Evolutionary conservation across 345 rosid species (phyloP).

Genomic region (Eucalyptus erythrocorys): DNA sequence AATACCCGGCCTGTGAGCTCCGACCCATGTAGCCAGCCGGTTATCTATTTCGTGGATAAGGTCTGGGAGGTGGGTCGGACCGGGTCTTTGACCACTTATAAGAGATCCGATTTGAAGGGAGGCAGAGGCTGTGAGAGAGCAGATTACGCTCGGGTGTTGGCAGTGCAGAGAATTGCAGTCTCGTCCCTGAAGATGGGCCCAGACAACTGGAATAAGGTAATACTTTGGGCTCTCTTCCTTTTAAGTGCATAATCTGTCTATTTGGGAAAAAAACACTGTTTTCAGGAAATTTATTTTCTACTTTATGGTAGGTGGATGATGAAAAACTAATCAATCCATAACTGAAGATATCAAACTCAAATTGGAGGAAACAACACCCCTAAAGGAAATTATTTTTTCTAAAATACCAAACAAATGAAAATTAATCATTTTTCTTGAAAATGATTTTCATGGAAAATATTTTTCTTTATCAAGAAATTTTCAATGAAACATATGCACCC

Average conservation of each 20-base stretch:
- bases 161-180: constrained; percentile 33
- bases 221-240: not conserved
- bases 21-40: constrained; percentile 42
- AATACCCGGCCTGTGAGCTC: constrained; percentile 35
- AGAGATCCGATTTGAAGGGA: not conserved
- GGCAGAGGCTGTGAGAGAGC: constrained; percentile 23
- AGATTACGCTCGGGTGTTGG: constrained; percentile 10
- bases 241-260: not conserved
- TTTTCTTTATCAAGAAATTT: not conserved
- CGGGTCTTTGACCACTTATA: constrained; percentile 43
- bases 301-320: not conserved
- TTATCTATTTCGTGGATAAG: constrained; percentile 41
- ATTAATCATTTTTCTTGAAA: too few species aligned
- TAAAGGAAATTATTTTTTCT: not conserved
- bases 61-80: constrained; percentile 26
- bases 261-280: not conserved
- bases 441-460: not conserved
- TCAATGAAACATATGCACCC: not conserved
- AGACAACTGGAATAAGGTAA: constrained; percentile 59
- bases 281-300: not conserved
- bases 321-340: not conserved
- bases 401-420: not conserved
- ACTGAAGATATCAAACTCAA: not conserved
- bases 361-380: not conserved
- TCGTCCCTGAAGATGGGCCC: constrained; percentile 48